Evolutionary conservation across 164 flowering plant species (phyloP), one percentile per base, ranked within the genome.

Genomic region (Chimonanthus salicifolius): DNA sequence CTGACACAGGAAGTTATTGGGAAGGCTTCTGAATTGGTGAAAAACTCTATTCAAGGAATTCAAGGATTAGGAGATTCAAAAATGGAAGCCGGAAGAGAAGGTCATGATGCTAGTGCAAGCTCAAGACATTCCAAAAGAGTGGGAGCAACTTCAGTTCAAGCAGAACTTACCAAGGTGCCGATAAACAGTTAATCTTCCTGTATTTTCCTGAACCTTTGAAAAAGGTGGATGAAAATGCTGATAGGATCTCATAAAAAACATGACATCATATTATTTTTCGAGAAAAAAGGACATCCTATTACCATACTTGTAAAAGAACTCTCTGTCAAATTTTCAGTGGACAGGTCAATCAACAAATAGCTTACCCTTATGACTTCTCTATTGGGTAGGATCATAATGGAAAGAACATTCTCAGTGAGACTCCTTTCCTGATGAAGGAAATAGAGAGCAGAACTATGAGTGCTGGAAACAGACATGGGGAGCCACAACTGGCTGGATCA

Each of bases 11-110:
- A 83, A 75, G 50, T 89, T 75, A 79, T 85, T 68, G 73, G 85
- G 77, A 89, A 87, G 82, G 85, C 87, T 47, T 84, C 97, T 74
- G 82, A 69, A 71, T 75, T 82, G 21, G 74, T 80, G 47, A 80
- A 69, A 76, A 83, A 74, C 62, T 70, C 89, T 58, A 48, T 70
- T 69, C 74, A 80, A 72, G 86, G 82, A 63, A 69, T 49, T 46
- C 74, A 83, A 68, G 77, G 58, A 69, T 67, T 21, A 15, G 76
- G 71, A 51, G 58, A 58, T 11, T 47, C 70, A 44, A 64, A 33
- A 58, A 9, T 50, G 58, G 70, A 75, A 70, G 44, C 62, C 45
- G 80, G 74, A 73, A 76, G 78, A 74, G 51, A 54, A 65, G 75
- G 67, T 62, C 81, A 65, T 15, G 78, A 64, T 49, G 68, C 64